Evolutionary conservation across 495 filamentous ascomycete species (phyloP), one percentile per base, ranked within the genome.

Genomic region (Aspergillus indologenus): DNA sequence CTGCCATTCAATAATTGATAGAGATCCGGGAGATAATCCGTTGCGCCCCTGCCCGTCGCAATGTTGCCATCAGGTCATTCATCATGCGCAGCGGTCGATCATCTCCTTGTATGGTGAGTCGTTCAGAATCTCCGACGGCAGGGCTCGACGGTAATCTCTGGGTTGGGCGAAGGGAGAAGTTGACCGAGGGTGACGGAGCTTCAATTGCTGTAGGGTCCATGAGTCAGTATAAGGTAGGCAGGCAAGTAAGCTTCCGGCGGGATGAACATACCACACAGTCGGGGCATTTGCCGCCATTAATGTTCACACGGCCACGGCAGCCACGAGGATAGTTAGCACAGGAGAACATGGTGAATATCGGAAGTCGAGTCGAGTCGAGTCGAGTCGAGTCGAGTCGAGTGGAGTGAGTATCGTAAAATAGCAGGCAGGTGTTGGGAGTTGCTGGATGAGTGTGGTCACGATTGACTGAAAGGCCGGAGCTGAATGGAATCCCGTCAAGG

Each of bases 261-360:
- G 54, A 51, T 58, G 26, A 31, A 76, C 78, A 59, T 78, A 80
- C 78, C 46, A 73, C 68, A 56, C 78, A 80, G 65, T 80, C 78
- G 17, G 67, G 62, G 67, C 78, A 80, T 62, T 78, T 79, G 21
- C 70, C 71, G 40, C 76, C 76, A 53, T 68, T 55, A 44, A 67
- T 66, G 62, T 79, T 79, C 59, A 70, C 74, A 45, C 78, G 78
- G 58, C 78, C 78, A 60, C 78, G 78, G 65, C 78, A 80, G 21
- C 78, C 78, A 40, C 78, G 78, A 54, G 76, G 76, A 54, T 80
- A 79, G 61, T 80, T 80, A 54, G 75, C 72, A 71, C 78, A 80
- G 14, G 78, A 80, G 68, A 72, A 80, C 78, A 80, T 79, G 64
- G 24, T 69, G 65, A 46, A 14, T 45, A 29, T n/a, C n/a, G n/a